Evolutionary conservation across 139 green algal species (phyloP).

Genomic region (Diplosphaera chodatii): DNA sequence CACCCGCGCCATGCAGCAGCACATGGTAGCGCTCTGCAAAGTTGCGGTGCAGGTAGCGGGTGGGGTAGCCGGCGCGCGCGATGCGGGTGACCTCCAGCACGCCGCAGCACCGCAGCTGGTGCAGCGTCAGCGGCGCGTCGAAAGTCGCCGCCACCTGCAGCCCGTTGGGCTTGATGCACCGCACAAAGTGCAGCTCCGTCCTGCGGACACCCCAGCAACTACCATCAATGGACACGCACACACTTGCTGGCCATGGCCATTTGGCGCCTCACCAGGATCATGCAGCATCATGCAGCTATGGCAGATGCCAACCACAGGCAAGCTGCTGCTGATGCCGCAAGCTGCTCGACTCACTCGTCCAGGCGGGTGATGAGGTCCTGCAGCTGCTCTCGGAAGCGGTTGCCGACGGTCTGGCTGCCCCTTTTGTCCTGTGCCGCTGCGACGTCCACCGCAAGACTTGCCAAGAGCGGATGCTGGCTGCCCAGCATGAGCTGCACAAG

Average conservation of each 20-base stretch:
- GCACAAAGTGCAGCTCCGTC: conserved; percentile 89
- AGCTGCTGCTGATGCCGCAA: too few species aligned
- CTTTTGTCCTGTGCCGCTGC: conserved; percentile 26
- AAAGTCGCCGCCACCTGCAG: conserved; percentile 54
- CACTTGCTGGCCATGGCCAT: too few species aligned
- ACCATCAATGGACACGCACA: too few species aligned
- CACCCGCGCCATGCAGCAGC: conserved; percentile 38
- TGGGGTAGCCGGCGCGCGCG: conserved; percentile 84
- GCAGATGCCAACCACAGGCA: too few species aligned
- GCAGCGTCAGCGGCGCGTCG: conserved; percentile 67
- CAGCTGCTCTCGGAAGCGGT: conserved; percentile 69
- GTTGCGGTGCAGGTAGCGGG: conserved; percentile 64
- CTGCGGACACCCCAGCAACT: conserved; percentile 12
- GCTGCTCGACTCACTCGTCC: conserved; percentile 28
- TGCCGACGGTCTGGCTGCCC: conserved; percentile 47
- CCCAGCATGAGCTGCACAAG: conserved; percentile 68
- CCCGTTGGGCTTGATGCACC: conserved; percentile 95
- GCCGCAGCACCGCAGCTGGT: conserved; percentile 94
- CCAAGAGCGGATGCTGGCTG: conserved; percentile 34
- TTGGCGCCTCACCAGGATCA: too few species aligned
- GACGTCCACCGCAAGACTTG: conserved; percentile 53
- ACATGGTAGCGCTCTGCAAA: conserved; percentile 82
- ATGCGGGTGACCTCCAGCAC: conserved; percentile 94
- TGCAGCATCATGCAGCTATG: too few species aligned
- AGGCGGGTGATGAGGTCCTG: conserved; percentile 63